These are phyloP conservation scores for Oryza glumipatula DNA, from an alignment of 176 grass and related monocot species.

Conservation along the genomic window DNA sequence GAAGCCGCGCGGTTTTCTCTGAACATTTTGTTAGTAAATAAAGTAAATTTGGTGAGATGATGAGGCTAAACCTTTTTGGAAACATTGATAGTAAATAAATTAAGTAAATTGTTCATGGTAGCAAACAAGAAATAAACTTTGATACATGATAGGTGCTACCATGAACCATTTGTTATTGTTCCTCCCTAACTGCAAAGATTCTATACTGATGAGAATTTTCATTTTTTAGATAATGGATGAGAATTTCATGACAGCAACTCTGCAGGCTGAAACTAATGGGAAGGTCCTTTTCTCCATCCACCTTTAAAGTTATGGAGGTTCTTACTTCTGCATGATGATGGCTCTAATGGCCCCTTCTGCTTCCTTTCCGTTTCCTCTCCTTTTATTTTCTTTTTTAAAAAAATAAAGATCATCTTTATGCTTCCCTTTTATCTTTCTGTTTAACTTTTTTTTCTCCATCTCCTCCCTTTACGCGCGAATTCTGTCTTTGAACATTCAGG, in stretches of 20 bases:
- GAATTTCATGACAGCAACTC: constrained; percentile 20
- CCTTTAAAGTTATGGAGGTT: neutral
- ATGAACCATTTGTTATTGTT: neutral
- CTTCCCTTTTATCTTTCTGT: constrained; percentile 3
- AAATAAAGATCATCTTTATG: neutral
- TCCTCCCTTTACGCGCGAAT: constrained; percentile 20
- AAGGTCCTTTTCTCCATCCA: neutral
- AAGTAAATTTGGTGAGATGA: neutral
- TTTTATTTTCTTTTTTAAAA: neutral
- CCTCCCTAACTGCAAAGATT: neutral
- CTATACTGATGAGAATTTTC: neutral
- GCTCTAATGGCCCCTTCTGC: neutral
- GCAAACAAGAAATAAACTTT: neutral
- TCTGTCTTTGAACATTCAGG: neutral
- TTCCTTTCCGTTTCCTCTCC: neutral
- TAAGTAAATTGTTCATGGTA: neutral
- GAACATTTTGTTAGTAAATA: neutral
- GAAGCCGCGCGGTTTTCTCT: constrained; percentile 1
- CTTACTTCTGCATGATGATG: constrained; percentile 8
- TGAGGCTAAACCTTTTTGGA: neutral
- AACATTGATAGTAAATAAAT: neutral
- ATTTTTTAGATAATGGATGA: too few relatives aligned
- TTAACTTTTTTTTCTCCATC: neutral
- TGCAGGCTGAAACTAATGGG: neutral
- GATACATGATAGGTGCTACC: constrained; percentile 4